These are phyloP conservation scores for Hordeum pubiflorum DNA, from an alignment of 202 grass and related monocot species.

Conservation along the genomic window DNA sequence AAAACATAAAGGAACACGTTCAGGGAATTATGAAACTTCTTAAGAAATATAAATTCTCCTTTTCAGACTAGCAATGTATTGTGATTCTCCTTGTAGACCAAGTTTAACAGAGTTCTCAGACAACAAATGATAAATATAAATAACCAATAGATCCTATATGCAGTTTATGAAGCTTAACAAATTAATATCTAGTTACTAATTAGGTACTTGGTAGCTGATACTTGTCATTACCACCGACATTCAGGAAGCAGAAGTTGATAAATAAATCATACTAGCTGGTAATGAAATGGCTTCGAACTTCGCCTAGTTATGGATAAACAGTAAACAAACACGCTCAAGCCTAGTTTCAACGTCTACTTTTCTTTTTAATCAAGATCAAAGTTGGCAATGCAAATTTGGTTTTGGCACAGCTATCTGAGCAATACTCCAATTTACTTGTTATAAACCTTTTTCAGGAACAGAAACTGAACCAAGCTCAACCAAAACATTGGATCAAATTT, in stretches of 20 bases:
- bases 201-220: neutral
- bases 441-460: constrained; percentile 3
- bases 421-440: neutral
- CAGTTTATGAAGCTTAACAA: constrained; percentile 7
- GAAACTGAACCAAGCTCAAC: neutral
- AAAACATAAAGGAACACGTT: neutral
- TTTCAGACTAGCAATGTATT: neutral
- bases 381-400: neutral
- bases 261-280: neutral
- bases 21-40: neutral
- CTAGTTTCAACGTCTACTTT: constrained; percentile 7
- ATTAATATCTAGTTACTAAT: neutral
- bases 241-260: neutral
- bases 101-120: constrained; percentile 5
- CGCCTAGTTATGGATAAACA: neutral
- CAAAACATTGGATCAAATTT: neutral
- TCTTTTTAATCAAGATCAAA: neutral
- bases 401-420: neutral
- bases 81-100: neutral
- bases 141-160: neutral
- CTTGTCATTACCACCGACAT: neutral
- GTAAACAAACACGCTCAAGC: neutral
- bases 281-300: constrained; percentile 7
- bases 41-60: neutral
- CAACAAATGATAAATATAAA: neutral